Conservation (phyloP, 2,329 filamentous ascomycete genomes). For the Curvularia sp. region DNA sequence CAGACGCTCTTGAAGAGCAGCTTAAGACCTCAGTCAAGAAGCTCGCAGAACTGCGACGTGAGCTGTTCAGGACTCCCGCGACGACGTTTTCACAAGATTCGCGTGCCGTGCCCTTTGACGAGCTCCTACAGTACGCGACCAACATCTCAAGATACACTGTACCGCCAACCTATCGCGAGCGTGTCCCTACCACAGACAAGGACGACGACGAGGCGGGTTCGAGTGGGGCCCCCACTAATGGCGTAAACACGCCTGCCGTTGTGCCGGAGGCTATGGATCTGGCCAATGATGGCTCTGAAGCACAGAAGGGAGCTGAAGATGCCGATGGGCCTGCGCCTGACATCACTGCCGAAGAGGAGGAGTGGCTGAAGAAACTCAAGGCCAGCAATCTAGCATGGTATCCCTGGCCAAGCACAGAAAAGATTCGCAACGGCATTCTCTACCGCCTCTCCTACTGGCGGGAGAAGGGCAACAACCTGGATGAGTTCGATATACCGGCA, state of each 20-base stretch:
- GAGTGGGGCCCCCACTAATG: conserved; percentile 38
- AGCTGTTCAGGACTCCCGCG: conserved; percentile 64
- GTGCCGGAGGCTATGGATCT: conserved; percentile 34
- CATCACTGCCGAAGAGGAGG: conserved; percentile 42
- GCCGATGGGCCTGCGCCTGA: conserved; percentile 22
- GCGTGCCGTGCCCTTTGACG: conserved; percentile 67
- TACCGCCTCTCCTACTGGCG: conserved; percentile 36
- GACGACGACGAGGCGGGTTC: conserved; percentile 34
- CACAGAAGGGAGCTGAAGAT: conserved; percentile 22
- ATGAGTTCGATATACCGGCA: conserved; percentile 33
- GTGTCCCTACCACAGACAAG: conserved; percentile 28
- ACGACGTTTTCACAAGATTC: conserved; percentile 51
- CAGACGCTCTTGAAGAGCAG: conserved; percentile 70
- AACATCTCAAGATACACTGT: conserved; percentile 82
- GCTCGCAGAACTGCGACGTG: conserved; percentile 75
- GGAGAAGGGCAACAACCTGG: conserved; percentile 29
- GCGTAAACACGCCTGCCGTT: conserved; percentile 37
- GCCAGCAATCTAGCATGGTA: conserved; percentile 60
- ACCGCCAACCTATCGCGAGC: conserved; percentile 63
- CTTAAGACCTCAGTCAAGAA: conserved; percentile 73
- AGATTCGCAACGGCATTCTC: conserved; percentile 72
- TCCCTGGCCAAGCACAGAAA: conserved; percentile 77
- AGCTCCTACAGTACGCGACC: conserved; percentile 78
- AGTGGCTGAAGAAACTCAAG: conserved; percentile 45
- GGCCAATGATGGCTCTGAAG: conserved; percentile 31